These are phyloP conservation scores for Xylaria palmicola DNA, from an alignment of 495 filamentous ascomycete species.

Conservation along the genomic window DNA sequence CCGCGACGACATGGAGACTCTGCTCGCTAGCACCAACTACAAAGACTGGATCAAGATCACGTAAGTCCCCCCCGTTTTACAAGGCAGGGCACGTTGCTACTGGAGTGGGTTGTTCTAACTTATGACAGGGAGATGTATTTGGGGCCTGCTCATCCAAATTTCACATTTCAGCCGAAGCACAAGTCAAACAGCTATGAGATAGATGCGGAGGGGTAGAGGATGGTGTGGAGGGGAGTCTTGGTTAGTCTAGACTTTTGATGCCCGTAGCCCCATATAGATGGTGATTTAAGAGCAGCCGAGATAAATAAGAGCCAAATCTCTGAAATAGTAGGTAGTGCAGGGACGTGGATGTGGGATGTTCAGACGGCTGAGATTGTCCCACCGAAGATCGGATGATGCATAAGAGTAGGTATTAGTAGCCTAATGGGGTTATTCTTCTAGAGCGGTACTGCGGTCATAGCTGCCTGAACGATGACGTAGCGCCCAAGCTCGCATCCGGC, in stretches of 20 bases:
- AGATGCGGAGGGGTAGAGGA: slow-evolving; percentile 54
- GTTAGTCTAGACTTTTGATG: neutral
- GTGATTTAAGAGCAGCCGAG: no score
- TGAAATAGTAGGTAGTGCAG: no score
- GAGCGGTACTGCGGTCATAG: no score
- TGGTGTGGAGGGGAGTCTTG: neutral
- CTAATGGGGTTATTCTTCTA: no score
- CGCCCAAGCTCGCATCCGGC: neutral
- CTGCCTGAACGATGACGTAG: slow-evolving; percentile 13
- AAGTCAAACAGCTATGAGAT: slow-evolving; percentile 81
- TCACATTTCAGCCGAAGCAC: slow-evolving; percentile 97
- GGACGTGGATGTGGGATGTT: no score
- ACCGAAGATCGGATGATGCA: no score
- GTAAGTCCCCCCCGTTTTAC: slow-evolving; percentile 44
- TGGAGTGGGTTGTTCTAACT: slow-evolving; percentile 14
- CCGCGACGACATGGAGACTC: slow-evolving; percentile 84
- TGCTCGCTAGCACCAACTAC: slow-evolving; percentile 85
- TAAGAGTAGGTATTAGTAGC: no score
- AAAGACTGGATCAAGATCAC: slow-evolving; percentile 98
- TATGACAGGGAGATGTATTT: slow-evolving; percentile 87
- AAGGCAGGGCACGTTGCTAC: neutral
- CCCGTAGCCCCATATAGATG: neutral
- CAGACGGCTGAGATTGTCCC: no score
- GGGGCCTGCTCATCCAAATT: slow-evolving; percentile 82
- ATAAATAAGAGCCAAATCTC: neutral